phyloP scores from a whole-genome alignment of 1,284 basidiomycete genomes.

The Omphalotus olearius region DNA sequence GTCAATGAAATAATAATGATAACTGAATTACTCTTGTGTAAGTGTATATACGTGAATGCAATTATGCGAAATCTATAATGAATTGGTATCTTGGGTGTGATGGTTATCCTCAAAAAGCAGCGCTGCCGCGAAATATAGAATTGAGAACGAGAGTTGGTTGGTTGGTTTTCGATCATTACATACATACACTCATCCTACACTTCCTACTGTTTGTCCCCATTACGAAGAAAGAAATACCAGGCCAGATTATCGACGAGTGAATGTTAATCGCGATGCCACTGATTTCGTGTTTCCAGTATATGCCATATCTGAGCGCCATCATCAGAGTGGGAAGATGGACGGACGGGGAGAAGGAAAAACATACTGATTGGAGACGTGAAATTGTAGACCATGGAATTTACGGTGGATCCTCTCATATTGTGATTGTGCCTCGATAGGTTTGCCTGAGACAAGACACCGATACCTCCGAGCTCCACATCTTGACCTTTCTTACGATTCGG shows the following conservation, averaged over 20 bases:
- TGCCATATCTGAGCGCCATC: constrained; percentile 15
- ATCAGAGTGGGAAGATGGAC: neutral
- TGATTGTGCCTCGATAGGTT: constrained; percentile 33
- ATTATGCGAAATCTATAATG: no score
- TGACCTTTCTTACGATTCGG: constrained; percentile 37
- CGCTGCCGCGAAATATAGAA: neutral
- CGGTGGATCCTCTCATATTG: constrained; percentile 15
- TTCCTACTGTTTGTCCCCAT: neutral
- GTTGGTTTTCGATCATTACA: no score
- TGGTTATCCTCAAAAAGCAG: neutral
- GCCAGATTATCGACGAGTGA: constrained; percentile 8
- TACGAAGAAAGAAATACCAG: neutral
- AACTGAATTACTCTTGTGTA: no score
- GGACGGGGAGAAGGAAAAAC: constrained; percentile 16
- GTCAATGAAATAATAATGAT: no score
- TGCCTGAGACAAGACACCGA: constrained; percentile 26
- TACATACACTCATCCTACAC: neutral
- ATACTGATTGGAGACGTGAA: constrained; percentile 51
- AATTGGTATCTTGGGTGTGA: no score
- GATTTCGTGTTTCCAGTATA: constrained; percentile 13
- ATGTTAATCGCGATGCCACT: constrained; percentile 15
- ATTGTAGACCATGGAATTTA: constrained; percentile 42
- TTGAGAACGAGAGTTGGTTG: neutral
- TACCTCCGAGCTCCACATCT: constrained; percentile 36
- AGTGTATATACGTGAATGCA: no score